Percentiles rank a stretch among this genome's conserved stretches.
Conservation (phyloP, 140 eudicot species). For the Cichorium intybus region DNA sequence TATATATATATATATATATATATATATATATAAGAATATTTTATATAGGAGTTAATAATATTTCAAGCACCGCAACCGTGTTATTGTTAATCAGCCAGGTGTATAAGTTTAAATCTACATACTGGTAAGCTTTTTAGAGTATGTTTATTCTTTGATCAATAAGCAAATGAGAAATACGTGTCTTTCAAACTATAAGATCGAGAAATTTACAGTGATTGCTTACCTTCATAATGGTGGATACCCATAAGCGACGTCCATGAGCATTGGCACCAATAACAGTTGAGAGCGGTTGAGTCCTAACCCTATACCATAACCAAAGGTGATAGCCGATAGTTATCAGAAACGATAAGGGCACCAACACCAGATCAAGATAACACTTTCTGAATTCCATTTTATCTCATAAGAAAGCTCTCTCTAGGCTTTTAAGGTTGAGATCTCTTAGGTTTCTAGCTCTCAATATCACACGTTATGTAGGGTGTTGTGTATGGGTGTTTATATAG, state of each 20-base stretch:
- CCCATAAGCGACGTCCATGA: slow-evolving; percentile 76
- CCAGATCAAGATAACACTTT: slow-evolving; percentile 65
- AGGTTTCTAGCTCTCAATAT: not conserved
- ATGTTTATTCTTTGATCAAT: not conserved
- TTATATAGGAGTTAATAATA: not conserved
- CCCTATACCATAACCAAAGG: slow-evolving; percentile 71
- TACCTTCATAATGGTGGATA: slow-evolving; percentile 81
- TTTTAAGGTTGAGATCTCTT: too few species aligned
- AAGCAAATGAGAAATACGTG: not conserved
- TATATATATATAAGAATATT: not conserved
- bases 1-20: not conserved
- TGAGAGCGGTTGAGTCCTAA: slow-evolving; percentile 62
- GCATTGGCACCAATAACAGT: slow-evolving; percentile 81
- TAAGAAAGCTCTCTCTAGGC: not conserved
- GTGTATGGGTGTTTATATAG: not conserved
- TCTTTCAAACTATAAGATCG: not conserved
- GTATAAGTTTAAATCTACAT: not conserved
- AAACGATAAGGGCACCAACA: slow-evolving; percentile 63
- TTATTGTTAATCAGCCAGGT: not conserved
- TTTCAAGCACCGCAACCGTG: not conserved
- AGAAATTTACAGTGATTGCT: not conserved
- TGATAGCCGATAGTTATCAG: slow-evolving; percentile 49
- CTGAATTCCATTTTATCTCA: slow-evolving; percentile 64
- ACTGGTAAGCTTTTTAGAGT: not conserved
- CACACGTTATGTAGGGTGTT: not conserved